Base-by-base conservation (phyloP, 495 filamentous ascomycete genomes). In the Immersiella caudata region DNA sequence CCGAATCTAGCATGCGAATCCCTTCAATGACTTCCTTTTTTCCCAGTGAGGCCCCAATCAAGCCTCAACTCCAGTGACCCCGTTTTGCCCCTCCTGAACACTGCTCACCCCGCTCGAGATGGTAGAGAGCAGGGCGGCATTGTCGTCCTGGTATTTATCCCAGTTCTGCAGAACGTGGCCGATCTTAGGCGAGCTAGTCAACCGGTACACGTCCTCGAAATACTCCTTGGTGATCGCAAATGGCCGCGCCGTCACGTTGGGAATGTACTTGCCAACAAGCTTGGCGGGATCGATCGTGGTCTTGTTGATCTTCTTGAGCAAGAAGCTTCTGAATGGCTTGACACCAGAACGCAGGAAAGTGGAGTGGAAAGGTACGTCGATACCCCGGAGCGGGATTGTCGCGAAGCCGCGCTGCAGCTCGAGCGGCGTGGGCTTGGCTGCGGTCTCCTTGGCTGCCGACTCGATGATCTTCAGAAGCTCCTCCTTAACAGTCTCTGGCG, bases 271-370 rank as follows among this genome's bases (percentile, higher is more conserved):
- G 64, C 95, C 96, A 70, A 99, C 81, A 71, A 99, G 80, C 82
- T 98, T 99, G 81, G 90, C 88, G 18, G 95, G 95, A 74, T 99
- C 95, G 76, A 99, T 98, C 52, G 90, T 94, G 21, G 92, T 97
- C 85, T 96, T 95, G 84, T 97, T 91, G 84, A 99, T 98, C 85
- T 99, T 99, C 91, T 98, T 98, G 68, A 97, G 88, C 73, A 99
- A 80, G 84, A 99, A 98, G 60, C 87, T 91, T 62, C 95, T 87
- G 92, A 99, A 99, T 51, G 95, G 95, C 83, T 99, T 99, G 78
- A 99, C 95, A 72, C 95, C 95, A 22, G 92, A 96, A 21, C 95
- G 90, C 78, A 99, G 82, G 86, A 98, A 99, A 51, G 96, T 99
- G 71, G 90, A 93, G 84, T 99, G 95, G 91, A 99, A 99, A 61